These are phyloP conservation scores for Fraxinus platypoda DNA, from an alignment of 305 asterid species.

Conservation along the genomic window DNA sequence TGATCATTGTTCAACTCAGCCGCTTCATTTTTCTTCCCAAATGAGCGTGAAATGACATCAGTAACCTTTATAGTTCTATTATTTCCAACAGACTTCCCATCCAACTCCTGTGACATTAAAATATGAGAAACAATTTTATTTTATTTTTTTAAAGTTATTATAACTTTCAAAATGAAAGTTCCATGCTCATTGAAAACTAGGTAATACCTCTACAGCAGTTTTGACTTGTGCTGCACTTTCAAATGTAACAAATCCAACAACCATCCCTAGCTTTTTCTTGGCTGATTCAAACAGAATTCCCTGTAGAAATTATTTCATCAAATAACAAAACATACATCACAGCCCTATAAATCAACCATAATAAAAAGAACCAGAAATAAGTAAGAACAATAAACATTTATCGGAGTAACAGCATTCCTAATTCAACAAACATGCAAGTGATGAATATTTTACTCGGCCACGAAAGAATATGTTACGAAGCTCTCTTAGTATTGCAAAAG, in stretches of 20 bases:
- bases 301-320: constrained; percentile 33
- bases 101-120: constrained; percentile 57
- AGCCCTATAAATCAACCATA: background rate
- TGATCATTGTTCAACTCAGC: constrained; percentile 26
- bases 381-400: background rate
- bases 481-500: background rate
- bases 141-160: background rate
- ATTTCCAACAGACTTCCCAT: constrained; percentile 67
- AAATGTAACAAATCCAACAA: constrained; percentile 79
- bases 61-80: constrained; percentile 73
- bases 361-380: background rate
- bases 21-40: constrained; percentile 55
- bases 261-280: constrained; percentile 93
- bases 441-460: background rate
- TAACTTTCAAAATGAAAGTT: constrained; percentile 1
- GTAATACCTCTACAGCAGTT: constrained; percentile 52
- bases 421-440: background rate
- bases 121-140: constrained; percentile 18
- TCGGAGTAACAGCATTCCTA: background rate
- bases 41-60: constrained; percentile 65
- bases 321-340: constrained; percentile 16
- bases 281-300: constrained; percentile 65
- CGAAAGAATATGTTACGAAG: background rate
- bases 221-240: constrained; percentile 59
- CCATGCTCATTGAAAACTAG: background rate